Evolutionary conservation across 805 yeast genomes (phyloP).

Genomic region (Pichia californica): DNA sequence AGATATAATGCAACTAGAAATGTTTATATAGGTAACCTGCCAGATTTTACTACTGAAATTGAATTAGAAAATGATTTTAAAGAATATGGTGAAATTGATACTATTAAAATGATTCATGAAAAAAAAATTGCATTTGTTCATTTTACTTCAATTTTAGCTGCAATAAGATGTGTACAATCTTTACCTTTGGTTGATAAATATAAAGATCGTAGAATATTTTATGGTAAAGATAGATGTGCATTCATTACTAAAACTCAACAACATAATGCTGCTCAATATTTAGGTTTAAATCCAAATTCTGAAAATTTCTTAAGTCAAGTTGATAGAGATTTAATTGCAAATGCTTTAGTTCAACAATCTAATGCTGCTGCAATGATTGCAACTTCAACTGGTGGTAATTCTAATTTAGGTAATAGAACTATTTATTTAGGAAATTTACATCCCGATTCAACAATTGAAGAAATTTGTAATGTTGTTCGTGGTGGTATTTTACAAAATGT

Average conservation of each 20-base stretch:
- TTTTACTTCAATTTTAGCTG: constrained; percentile 76
- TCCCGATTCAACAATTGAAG: constrained; percentile 82
- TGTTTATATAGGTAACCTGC: constrained; percentile 77
- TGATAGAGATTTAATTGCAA: constrained; percentile 56
- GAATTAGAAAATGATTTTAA: constrained; percentile 61
- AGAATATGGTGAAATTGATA: constrained; percentile 78
- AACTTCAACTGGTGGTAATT: constrained; percentile 88
- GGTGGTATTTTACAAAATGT: constrained; percentile 89
- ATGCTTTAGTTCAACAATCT: constrained; percentile 82
- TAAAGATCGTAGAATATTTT: constrained; percentile 70
- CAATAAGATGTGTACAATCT: constrained; percentile 77
- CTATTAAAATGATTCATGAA: constrained; percentile 69
- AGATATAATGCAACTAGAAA: constrained; percentile 91
- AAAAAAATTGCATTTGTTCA: constrained; percentile 89
- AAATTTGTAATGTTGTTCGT: constrained; percentile 90
- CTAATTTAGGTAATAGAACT: constrained; percentile 87
- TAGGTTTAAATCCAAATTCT: constrained; percentile 86
- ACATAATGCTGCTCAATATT: constrained; percentile 92
- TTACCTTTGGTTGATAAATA: constrained; percentile 66
- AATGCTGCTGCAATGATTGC: constrained; percentile 98
- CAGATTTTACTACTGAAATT: constrained; percentile 54
- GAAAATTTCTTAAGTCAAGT: constrained; percentile 62
- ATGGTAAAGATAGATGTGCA: constrained; percentile 94
- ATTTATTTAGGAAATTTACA: constrained; percentile 88
- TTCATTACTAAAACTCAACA: constrained; percentile 92